Evolutionary conservation across 1,284 basidiomycete genomes (phyloP), one percentile per base, ranked within the genome.

Genomic region (Heimioporus punctisporus): DNA sequence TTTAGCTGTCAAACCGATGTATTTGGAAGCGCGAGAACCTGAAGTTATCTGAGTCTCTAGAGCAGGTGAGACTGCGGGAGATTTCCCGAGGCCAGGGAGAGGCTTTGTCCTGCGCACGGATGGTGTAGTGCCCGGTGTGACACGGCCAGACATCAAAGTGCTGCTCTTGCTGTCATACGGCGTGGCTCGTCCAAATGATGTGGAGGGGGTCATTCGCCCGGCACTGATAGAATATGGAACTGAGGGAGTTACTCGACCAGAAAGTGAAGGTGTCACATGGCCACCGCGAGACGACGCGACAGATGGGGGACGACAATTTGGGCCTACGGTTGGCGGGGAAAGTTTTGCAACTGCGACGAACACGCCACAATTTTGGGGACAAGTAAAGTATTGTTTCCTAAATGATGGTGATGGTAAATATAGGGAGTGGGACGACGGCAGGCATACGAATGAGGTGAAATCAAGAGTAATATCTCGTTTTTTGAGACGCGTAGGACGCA

Each of bases 271-370:
- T 0, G 82, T 84, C 40, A 76, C 69, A 37, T 85, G 80, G 46
- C 85, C 88, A 58, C 77, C 78, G 53, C 84, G 80, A 30, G 83
- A 85, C 14, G 93, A 95, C 4, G 90, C 86, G 25, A 90, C 92
- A 3, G 93, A 96, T 0, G 88, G 77, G 0, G 94, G 91, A 19
- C 93, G 83, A 47, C 77, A 79, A 50, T 75, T 65, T 25, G 77
- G 66, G 3, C 82, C 82, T n/a, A 85, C 83, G 2, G 90, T 92
- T 3, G 92, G 85, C 6, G 83, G 66, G 5, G 91, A 90, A 25
- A 98, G 83, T 69, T 97, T 97, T 46, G 83, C 77, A 1, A 85
- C 79, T 9, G 90, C 85, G 30, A 96, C 89, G 69, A 98, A 99
- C 44, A 99, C 92, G 37, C 97, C 97, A 62, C 93, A 96, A 51